phyloP scores from a whole-genome alignment of 129 eudicot genomes.

The Artemisia tridentata region DNA sequence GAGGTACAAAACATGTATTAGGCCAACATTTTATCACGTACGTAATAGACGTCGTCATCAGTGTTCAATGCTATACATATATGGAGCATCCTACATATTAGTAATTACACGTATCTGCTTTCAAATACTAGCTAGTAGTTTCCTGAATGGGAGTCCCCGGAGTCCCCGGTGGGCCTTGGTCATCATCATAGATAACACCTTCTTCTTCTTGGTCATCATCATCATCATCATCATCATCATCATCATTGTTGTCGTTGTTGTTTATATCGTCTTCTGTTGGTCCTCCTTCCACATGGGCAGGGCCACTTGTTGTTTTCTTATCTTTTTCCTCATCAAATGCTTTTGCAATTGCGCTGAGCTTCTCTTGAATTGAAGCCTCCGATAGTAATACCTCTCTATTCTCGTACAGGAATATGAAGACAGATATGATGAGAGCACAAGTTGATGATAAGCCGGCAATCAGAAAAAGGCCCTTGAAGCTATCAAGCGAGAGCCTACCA shows the following conservation, averaged over 20 bases:
- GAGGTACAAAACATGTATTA: too few relatives aligned
- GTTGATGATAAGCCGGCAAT: slow-evolving; percentile 46
- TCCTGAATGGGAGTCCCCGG: too few relatives aligned
- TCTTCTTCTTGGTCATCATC: neutral
- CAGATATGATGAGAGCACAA: slow-evolving; percentile 37
- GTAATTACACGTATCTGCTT: too few relatives aligned
- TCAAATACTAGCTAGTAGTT: too few relatives aligned
- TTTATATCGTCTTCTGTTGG: too few relatives aligned
- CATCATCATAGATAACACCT: too few relatives aligned
- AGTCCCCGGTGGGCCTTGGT: too few relatives aligned
- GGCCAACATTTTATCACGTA: too few relatives aligned
- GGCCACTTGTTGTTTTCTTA: slow-evolving; percentile 5
- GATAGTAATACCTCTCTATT: slow-evolving; percentile 34
- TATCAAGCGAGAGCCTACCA: slow-evolving; percentile 45
- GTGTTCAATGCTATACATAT: too few relatives aligned
- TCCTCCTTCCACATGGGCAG: neutral
- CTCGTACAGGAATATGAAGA: slow-evolving; percentile 40
- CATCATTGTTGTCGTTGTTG: neutral
- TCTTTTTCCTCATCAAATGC: slow-evolving; percentile 37
- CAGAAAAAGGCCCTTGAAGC: slow-evolving; percentile 56
- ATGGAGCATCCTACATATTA: too few relatives aligned
- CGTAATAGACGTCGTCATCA: too few relatives aligned
- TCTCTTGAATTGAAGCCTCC: slow-evolving; percentile 28
- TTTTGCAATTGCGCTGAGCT: slow-evolving; percentile 30
- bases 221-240: too few relatives aligned